These are phyloP conservation scores for Talaromyces nanjingensis DNA, from an alignment of 495 filamentous ascomycete genomes.

Conservation along the genomic window DNA sequence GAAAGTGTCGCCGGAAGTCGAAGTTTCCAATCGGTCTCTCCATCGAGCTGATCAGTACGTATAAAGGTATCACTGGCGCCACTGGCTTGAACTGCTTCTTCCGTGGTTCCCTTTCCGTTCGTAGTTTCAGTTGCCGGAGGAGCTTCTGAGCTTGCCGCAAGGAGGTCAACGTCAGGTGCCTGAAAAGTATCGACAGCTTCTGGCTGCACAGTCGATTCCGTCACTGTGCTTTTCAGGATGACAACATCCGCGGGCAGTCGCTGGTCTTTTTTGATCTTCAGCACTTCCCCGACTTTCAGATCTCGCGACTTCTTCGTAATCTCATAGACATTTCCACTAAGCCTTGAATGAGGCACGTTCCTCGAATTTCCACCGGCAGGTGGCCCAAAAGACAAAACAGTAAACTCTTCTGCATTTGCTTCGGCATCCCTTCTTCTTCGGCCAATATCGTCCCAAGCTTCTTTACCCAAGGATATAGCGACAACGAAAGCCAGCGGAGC, in stretches of 20 bases:
- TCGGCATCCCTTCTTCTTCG: constrained; percentile 81
- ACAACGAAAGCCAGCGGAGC: constrained; percentile 90
- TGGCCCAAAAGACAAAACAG: constrained; percentile 62
- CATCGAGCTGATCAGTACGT: constrained; percentile 93
- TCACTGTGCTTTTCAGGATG: constrained; percentile 65
- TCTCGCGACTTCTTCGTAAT: constrained; percentile 76
- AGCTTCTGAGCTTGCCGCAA: constrained; percentile 3
- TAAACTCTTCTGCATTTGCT: constrained; percentile 89
- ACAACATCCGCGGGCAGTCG: constrained; percentile 91
- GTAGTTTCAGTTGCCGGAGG: neutral
- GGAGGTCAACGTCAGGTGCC: constrained; percentile 8
- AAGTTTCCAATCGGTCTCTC: constrained; percentile 98
- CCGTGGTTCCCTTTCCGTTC: constrained; percentile 7
- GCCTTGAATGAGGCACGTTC: constrained; percentile 9
- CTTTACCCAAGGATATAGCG: constrained; percentile 85
- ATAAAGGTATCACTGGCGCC: constrained; percentile 86
- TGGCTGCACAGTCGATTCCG: constrained; percentile 33
- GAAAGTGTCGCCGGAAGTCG: constrained; percentile 78
- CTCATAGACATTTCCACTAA: constrained; percentile 34
- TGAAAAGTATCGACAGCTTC: neutral
- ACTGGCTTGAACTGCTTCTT: constrained; percentile 14
- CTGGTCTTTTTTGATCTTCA: constrained; percentile 86
- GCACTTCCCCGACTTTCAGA: constrained; percentile 87
- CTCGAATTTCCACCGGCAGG: constrained; percentile 16
- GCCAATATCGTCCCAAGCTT: constrained; percentile 89